Conservation (phyloP, 306 rosid genomes). For the Acacia acuminata region DNA sequence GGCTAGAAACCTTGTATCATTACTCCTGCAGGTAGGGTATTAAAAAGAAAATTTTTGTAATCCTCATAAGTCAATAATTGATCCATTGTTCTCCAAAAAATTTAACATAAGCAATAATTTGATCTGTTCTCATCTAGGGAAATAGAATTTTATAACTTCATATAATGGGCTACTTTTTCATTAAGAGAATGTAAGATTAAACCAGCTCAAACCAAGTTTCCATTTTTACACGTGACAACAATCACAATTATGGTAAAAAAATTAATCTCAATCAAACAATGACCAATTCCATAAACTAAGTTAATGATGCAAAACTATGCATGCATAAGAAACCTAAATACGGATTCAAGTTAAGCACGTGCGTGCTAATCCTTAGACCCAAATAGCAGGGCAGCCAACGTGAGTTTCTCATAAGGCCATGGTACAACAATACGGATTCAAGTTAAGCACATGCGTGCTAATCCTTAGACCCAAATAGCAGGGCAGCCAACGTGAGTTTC, state of each 20-base stretch:
- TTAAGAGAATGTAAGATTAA: background rate
- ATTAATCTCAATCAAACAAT: background rate
- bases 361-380: background rate
- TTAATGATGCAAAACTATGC: background rate
- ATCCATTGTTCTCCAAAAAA: background rate
- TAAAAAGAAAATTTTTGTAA: background rate
- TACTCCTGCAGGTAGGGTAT: background rate
- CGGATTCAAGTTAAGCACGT: background rate
- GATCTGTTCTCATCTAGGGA: background rate
- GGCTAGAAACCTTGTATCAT: background rate
- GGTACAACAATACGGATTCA: background rate
- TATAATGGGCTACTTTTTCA: background rate
- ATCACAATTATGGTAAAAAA: background rate
- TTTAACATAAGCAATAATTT: slow-evolving; percentile 1
- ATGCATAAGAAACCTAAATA: background rate
- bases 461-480: background rate
- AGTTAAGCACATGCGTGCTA: background rate
- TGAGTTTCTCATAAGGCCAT: no score
- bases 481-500: background rate
- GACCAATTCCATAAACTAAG: background rate
- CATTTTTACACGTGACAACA: background rate
- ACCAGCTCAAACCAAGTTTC: background rate
- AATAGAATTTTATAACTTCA: background rate
- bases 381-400: background rate
- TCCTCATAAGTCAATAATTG: background rate